These are phyloP conservation scores for Debaryomyces psychrophilus DNA, from an alignment of 1,139 yeast species.

Conservation along the genomic window DNA sequence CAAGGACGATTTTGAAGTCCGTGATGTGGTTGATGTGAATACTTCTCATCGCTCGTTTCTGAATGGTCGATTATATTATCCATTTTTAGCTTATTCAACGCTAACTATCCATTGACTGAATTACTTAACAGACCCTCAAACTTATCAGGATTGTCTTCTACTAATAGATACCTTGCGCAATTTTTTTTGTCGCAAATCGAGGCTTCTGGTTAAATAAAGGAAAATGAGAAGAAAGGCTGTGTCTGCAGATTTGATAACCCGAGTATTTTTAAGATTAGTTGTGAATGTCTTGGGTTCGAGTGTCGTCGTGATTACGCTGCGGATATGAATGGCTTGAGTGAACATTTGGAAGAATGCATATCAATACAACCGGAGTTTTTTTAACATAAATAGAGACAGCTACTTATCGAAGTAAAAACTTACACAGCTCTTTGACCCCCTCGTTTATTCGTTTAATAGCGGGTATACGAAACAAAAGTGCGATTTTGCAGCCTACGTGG, in stretches of 20 bases:
- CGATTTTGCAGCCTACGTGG: neutral
- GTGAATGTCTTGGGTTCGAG: slow-evolving; percentile 19
- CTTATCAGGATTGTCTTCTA: slow-evolving; percentile 32
- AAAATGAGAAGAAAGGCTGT: neutral
- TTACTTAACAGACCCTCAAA: slow-evolving; percentile 32
- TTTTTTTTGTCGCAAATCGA: slow-evolving; percentile 19
- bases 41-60: slow-evolving; percentile 27
- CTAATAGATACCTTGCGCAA: slow-evolving; percentile 32
- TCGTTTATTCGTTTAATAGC: neutral
- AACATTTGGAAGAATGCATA: slow-evolving; percentile 22
- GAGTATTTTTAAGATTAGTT: slow-evolving; percentile 26
- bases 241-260: slow-evolving; percentile 18
- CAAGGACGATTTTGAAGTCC: slow-evolving; percentile 38
- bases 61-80: slow-evolving; percentile 38
- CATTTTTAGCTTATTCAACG: slow-evolving; percentile 38
- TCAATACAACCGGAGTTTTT: slow-evolving; percentile 26
- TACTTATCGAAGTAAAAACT: neutral
- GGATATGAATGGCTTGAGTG: slow-evolving; percentile 19
- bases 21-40: slow-evolving; percentile 24
- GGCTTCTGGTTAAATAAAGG: neutral
- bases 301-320: slow-evolving; percentile 16
- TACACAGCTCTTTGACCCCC: neutral
- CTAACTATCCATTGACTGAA: slow-evolving; percentile 37
- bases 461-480: neutral
- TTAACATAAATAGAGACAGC: slow-evolving; percentile 10